These are phyloP conservation scores for Didymella glomerata DNA, from an alignment of 2,329 filamentous ascomycete genomes.

Conservation along the genomic window DNA sequence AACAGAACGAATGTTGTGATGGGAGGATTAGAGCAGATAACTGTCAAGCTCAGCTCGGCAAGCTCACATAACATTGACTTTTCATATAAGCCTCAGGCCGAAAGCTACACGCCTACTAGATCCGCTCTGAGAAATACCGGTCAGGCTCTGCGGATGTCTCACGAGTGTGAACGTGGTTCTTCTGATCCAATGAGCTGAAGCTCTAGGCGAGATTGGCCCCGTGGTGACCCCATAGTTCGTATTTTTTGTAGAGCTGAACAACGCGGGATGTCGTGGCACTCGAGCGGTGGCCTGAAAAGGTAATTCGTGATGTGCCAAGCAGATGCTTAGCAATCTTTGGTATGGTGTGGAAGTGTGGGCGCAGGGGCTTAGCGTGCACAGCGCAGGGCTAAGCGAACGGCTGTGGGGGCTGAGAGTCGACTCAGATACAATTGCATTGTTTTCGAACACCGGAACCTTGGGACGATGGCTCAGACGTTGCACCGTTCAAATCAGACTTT, in stretches of 20 bases:
- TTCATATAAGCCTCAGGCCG: constrained; percentile 13
- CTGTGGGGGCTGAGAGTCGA: constrained; percentile 10
- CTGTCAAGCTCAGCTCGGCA: background rate
- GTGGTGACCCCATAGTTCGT: constrained; percentile 25
- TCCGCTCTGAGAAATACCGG: constrained; percentile 21
- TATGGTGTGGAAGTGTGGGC: constrained; percentile 18
- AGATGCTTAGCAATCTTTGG: constrained; percentile 26
- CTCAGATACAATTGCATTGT: constrained; percentile 8
- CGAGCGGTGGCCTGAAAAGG: constrained; percentile 24
- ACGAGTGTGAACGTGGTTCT: constrained; percentile 16
- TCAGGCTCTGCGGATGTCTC: constrained; percentile 19
- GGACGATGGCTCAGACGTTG: background rate
- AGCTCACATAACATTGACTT: constrained; percentile 20
- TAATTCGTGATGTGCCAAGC: constrained; percentile 31
- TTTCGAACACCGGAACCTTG: background rate
- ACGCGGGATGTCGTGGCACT: constrained; percentile 34
- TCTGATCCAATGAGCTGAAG: constrained; percentile 23
- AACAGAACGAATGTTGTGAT: too few species aligned
- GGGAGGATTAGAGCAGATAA: background rate
- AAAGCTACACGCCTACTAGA: constrained; percentile 10
- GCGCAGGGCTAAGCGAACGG: constrained; percentile 27
- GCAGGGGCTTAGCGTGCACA: constrained; percentile 18
- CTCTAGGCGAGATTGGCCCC: constrained; percentile 20
- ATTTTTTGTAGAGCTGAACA: constrained; percentile 24
- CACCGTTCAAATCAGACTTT: background rate